Base-by-base conservation (phyloP, 768 basidiomycete species). In the Mrakia gelida region DNA sequence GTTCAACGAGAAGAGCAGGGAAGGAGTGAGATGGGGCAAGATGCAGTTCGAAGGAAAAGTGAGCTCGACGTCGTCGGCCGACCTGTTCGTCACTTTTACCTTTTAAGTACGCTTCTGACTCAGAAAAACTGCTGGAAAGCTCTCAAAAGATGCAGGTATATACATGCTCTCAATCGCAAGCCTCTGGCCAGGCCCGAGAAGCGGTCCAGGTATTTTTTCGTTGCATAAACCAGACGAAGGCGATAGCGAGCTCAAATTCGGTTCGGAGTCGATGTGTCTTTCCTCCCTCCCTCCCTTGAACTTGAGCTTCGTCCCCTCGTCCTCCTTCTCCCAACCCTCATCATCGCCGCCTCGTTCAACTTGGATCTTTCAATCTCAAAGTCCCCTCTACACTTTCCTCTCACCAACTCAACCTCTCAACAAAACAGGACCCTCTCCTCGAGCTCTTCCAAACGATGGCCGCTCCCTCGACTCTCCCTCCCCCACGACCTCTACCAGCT, bases 401-500 rank as follows among this genome's bases (percentile, higher is more conserved):
- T 28, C 4, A 52, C 7, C 49, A 10, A 45, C 49, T 52, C 49
- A 21, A 52, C 49, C 15, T 21, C 49, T 18, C 49, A 52, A 21
- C 49, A 18, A 16, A 21, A 21, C 49, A 52, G 49, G 49, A 52
- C 18, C 49, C 49, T 5, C 49, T 52, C 23, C 72, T 26, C n/a
- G 54, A 43, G 26, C 23, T 28, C 71, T 9, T 54, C 71, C 0
- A 49, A 10, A 26, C 4, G 38, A 73, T 73, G 73, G 59, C 71
- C 59, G 23, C 62, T n/a, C 28, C 75, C 0, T 21, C 63, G 32
- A 65, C 75, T 1, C 63, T 52, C 10, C 73, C 74, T 26, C 74
- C 74, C 13, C n/a, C 32, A 30, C 43, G 45, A 26, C 45, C 75
- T 52, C 76, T 78, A 7, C 77, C 77, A 13, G 23, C 74, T 26